Evolutionary conservation across 768 basidiomycete genomes (phyloP).

Genomic region (Auriscalpium orientale): DNA sequence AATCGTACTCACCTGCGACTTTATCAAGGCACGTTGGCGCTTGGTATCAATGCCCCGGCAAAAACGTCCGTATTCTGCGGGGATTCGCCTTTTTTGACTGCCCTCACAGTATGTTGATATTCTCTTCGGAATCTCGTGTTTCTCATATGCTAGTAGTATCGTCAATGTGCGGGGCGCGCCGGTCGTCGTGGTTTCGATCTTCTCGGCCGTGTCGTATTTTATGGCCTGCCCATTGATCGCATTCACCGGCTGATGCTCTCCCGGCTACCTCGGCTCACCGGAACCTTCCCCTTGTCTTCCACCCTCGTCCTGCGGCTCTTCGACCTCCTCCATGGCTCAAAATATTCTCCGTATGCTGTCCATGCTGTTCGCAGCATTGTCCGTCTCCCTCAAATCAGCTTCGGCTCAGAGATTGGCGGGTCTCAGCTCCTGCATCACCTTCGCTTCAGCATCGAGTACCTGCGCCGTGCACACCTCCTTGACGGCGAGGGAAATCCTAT

Average conservation of each 20-base stretch:
- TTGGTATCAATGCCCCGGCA: conserved; percentile 71
- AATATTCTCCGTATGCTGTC: conserved; percentile 39
- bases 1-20: neutral
- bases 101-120: conserved; percentile 42
- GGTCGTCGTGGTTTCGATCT: conserved; percentile 67
- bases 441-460: conserved; percentile 65
- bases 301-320: conserved; percentile 59
- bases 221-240: conserved; percentile 55
- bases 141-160: conserved; percentile 36
- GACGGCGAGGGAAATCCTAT: conserved; percentile 47
- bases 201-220: conserved; percentile 66
- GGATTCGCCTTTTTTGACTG: conserved; percentile 53
- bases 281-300: conserved; percentile 59
- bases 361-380: conserved; percentile 46
- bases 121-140: neutral
- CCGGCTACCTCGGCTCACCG: conserved; percentile 51
- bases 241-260: conserved; percentile 60
- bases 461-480: conserved; percentile 49
- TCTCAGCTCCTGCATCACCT: conserved; percentile 58
- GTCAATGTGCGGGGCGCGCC: conserved; percentile 68
- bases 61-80: conserved; percentile 59
- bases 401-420: conserved; percentile 45
- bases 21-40: conserved; percentile 49
- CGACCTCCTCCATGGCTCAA: conserved; percentile 57
- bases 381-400: conserved; percentile 50